Conservation (phyloP, 805 yeast genomes). For the Starmera dryadoides region DNA sequence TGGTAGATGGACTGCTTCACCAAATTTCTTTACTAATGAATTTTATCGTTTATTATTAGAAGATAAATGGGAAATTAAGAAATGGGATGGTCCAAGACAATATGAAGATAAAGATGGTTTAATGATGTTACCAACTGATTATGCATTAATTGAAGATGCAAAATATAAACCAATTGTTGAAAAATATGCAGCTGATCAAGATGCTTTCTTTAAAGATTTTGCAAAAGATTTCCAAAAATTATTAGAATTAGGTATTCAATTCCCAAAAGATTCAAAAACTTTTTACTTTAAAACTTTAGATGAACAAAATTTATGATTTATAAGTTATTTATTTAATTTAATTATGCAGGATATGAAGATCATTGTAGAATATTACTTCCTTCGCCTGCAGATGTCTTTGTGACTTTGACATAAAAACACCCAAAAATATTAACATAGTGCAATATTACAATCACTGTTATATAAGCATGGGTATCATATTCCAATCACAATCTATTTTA, state of each 20-base stretch:
- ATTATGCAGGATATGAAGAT: too few relatives aligned
- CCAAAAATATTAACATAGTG: too few relatives aligned
- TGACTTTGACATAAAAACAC: too few relatives aligned
- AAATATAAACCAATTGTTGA: conserved; percentile 55
- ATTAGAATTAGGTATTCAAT: conserved; percentile 68
- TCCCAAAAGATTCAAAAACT: conserved; percentile 41
- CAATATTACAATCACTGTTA: too few relatives aligned
- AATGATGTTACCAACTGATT: conserved; percentile 86
- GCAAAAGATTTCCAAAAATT: conserved; percentile 60
- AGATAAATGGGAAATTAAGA: conserved; percentile 46
- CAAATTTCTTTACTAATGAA: conserved; percentile 68
- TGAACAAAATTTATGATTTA: conserved; percentile 47
- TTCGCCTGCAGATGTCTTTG: too few relatives aligned
- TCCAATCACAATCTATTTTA: too few relatives aligned
- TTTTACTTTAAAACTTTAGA: conserved; percentile 58
- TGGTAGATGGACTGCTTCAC: conserved; percentile 86
- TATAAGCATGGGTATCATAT: too few relatives aligned
- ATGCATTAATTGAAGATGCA: conserved; percentile 58
- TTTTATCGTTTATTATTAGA: conserved; percentile 53
- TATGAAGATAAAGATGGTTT: conserved; percentile 53
- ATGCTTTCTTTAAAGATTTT: conserved; percentile 56
- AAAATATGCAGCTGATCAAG: conserved; percentile 60
- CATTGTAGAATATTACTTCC: too few relatives aligned
- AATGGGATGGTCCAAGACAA: conserved; percentile 59
- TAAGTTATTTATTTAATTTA: too few relatives aligned